Evolutionary conservation across 345 rosid species (phyloP).

Genomic region (Hypericum androsaemum): DNA sequence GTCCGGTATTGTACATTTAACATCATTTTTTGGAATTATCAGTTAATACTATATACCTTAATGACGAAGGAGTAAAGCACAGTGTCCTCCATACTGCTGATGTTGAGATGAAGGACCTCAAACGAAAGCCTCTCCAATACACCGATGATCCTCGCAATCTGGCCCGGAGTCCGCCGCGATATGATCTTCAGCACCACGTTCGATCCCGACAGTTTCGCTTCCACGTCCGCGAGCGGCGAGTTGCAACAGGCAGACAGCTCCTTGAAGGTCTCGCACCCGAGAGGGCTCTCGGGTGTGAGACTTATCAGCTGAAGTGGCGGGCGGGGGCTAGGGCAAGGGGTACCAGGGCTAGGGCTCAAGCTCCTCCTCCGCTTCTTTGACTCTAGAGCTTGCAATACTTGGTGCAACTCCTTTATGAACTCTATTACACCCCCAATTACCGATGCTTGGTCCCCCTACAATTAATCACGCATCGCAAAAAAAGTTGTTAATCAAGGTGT

Average conservation of each 20-base stretch:
- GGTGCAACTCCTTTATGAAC: conserved; percentile 84
- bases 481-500: not conserved
- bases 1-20: no score
- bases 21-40: no score
- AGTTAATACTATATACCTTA: conserved; percentile 38
- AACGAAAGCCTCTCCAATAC: conserved; percentile 69
- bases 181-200: conserved; percentile 63
- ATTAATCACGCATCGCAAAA: not conserved
- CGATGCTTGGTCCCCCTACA: conserved; percentile 93
- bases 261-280: conserved; percentile 23
- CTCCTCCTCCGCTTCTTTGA: conserved; percentile 78
- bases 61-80: conserved; percentile 72
- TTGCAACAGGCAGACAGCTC: conserved; percentile 62
- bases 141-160: conserved; percentile 55
- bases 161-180: conserved; percentile 46
- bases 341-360: conserved; percentile 38
- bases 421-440: conserved; percentile 86
- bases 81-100: conserved; percentile 91
- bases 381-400: conserved; percentile 68
- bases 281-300: conserved; percentile 14
- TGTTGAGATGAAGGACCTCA: conserved; percentile 71
- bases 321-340: conserved; percentile 32
- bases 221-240: conserved; percentile 81
- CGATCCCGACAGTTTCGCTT: conserved; percentile 81
- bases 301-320: conserved; percentile 19